Conservation (phyloP, 2,329 filamentous ascomycete genomes). For the Alternaria rosae region DNA sequence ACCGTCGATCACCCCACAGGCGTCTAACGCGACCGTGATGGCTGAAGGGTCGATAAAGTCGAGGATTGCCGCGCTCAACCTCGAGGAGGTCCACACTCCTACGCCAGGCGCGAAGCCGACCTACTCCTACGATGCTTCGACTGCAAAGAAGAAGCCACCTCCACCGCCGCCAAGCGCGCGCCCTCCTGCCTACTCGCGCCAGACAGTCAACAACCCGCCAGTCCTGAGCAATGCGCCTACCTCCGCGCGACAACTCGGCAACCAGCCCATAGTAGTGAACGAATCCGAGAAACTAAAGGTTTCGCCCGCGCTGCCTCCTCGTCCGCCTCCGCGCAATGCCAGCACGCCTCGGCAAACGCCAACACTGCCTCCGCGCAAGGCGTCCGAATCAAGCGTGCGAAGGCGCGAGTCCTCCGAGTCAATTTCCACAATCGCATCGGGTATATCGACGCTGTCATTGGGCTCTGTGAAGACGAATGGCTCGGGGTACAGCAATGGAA, state of each 20-base stretch:
- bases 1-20: conserved; percentile 16
- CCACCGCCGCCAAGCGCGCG: conserved; percentile 49
- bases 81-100: conserved; percentile 54
- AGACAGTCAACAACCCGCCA: conserved; percentile 53
- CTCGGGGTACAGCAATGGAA: conserved; percentile 44
- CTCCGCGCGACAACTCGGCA: conserved; percentile 46
- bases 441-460: conserved; percentile 58
- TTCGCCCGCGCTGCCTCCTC: conserved; percentile 44
- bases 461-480: conserved; percentile 55
- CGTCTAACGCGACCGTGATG: conserved; percentile 38
- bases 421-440: conserved; percentile 59
- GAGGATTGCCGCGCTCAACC: conserved; percentile 58
- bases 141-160: conserved; percentile 47
- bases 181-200: conserved; percentile 40
- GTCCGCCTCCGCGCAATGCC: conserved; percentile 59
- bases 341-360: conserved; percentile 50
- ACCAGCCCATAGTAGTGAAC: conserved; percentile 44
- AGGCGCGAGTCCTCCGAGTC: conserved; percentile 56
- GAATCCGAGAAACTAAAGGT: conserved; percentile 27
- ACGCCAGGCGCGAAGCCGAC: conserved; percentile 46
- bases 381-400: conserved; percentile 50
- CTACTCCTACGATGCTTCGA: conserved; percentile 45
- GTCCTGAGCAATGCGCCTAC: conserved; percentile 47
- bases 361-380: conserved; percentile 54
- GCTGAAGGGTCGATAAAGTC: conserved; percentile 52